Evolutionary conservation across 768 basidiomycete genomes (phyloP).

Genomic region (Amanita subjunquillea): DNA sequence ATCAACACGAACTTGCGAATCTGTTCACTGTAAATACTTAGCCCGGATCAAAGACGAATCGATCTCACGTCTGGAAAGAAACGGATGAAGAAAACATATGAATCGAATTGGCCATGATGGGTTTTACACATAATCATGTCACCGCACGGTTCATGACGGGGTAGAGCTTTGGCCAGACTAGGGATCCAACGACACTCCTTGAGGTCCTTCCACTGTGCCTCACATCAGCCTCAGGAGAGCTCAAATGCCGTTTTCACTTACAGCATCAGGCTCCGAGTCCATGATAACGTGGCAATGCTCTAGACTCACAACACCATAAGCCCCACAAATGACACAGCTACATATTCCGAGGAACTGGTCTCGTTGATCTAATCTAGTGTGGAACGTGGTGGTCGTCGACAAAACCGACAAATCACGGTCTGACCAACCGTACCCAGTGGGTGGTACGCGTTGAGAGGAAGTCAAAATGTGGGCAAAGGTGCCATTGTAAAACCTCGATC

Average conservation of each 20-base stretch:
- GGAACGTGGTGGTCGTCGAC: background rate
- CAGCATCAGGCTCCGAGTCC: background rate
- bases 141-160: background rate
- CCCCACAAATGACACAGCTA: constrained; percentile 2
- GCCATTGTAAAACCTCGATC: constrained; percentile 2
- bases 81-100: background rate
- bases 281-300: constrained; percentile 1
- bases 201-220: constrained; percentile 1
- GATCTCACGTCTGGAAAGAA: background rate
- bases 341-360: background rate
- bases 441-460: background rate
- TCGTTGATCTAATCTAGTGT: constrained; percentile 2
- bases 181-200: background rate
- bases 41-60: constrained; percentile 1
- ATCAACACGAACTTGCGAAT: constrained; percentile 17
- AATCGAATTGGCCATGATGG: background rate
- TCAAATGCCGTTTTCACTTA: background rate
- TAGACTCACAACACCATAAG: background rate
- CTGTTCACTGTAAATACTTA: constrained; percentile 12
- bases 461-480: constrained; percentile 1
- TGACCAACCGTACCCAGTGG: background rate
- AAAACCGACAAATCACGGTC: background rate
- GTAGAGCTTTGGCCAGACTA: background rate
- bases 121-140: background rate
- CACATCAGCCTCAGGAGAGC: background rate